These are phyloP conservation scores for Trametes coccinea DNA, from an alignment of 768 basidiomycete genomes.

Conservation along the genomic window DNA sequence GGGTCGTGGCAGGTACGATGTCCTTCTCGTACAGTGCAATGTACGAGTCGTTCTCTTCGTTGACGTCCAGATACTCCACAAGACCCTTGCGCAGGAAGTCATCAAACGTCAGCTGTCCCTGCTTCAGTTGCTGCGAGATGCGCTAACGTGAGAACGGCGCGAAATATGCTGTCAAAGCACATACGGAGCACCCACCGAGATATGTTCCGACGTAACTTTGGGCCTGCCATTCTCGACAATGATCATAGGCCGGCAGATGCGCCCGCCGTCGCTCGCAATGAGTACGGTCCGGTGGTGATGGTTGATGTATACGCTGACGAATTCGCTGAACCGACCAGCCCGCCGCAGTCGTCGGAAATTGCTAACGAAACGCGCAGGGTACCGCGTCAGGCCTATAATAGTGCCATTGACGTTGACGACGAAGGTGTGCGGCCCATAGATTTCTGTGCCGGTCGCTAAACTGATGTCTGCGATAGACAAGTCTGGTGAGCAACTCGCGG, in stretches of 20 bases:
- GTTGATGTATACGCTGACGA: slow-evolving; percentile 95
- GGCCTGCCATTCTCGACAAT: slow-evolving; percentile 86
- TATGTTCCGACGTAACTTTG: slow-evolving; percentile 78
- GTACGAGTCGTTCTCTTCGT: slow-evolving; percentile 97
- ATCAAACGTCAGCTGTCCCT: slow-evolving; percentile 79
- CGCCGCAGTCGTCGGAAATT: slow-evolving; percentile 93
- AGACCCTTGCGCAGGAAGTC: slow-evolving; percentile 91
- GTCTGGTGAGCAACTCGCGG: slow-evolving; percentile 8
- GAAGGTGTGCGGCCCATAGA: slow-evolving; percentile 90
- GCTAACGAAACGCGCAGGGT: slow-evolving; percentile 80
- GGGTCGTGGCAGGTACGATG: slow-evolving; percentile 81
- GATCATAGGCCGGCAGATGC: slow-evolving; percentile 96
- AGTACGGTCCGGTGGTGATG: slow-evolving; percentile 93
- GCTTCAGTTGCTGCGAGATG: slow-evolving; percentile 68
- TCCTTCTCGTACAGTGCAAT: slow-evolving; percentile 93
- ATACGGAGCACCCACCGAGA: slow-evolving; percentile 51
- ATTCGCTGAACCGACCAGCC: slow-evolving; percentile 90
- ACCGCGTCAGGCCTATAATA: slow-evolving; percentile 89
- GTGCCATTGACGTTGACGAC: slow-evolving; percentile 97
- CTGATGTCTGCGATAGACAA: slow-evolving; percentile 67
- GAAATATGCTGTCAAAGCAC: background rate
- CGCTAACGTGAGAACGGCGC: slow-evolving; percentile 1
- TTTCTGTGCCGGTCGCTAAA: slow-evolving; percentile 90
- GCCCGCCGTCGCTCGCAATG: slow-evolving; percentile 95
- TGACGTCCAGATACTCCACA: slow-evolving; percentile 97